These are phyloP conservation scores for Metschnikowia cerradonensis DNA, from an alignment of 805 yeast genomes.

Conservation along the genomic window DNA sequence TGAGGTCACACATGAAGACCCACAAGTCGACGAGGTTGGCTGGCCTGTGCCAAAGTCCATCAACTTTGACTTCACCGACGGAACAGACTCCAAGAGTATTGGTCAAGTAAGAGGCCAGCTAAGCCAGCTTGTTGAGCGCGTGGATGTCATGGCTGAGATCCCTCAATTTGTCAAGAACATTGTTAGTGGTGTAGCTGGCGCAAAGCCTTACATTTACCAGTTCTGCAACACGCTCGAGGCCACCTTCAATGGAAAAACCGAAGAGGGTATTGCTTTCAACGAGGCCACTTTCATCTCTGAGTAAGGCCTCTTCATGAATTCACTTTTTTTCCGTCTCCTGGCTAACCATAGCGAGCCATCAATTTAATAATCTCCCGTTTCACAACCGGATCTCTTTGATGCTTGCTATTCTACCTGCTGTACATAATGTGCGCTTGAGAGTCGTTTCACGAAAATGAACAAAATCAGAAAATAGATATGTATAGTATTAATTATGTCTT, in stretches of 20 bases:
- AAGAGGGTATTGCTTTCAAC: constrained; percentile 63
- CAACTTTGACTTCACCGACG: constrained; percentile 49
- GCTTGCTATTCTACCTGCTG: background rate
- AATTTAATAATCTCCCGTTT: background rate
- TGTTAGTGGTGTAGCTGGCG: constrained; percentile 91
- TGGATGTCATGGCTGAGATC: constrained; percentile 96
- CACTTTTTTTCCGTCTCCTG: background rate
- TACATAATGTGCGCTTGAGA: background rate
- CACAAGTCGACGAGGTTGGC: constrained; percentile 68
- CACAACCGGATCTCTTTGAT: background rate
- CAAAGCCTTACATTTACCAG: constrained; percentile 96
- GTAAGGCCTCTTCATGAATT: constrained; percentile 13
- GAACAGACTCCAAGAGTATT: constrained; percentile 33
- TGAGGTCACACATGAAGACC: constrained; percentile 50
- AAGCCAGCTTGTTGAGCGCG: constrained; percentile 69
- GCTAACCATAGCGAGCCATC: background rate
- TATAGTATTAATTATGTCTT: background rate
- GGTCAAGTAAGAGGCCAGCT: constrained; percentile 61
- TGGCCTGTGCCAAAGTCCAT: constrained; percentile 84
- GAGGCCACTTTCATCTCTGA: constrained; percentile 77
- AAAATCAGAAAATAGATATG: background rate
- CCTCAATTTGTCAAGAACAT: constrained; percentile 91
- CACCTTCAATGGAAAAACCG: constrained; percentile 40
- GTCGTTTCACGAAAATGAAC: background rate
- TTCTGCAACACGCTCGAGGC: constrained; percentile 64